Evolutionary conservation across 129 eudicot species (phyloP).

Genomic region (Saussurea involucrata): DNA sequence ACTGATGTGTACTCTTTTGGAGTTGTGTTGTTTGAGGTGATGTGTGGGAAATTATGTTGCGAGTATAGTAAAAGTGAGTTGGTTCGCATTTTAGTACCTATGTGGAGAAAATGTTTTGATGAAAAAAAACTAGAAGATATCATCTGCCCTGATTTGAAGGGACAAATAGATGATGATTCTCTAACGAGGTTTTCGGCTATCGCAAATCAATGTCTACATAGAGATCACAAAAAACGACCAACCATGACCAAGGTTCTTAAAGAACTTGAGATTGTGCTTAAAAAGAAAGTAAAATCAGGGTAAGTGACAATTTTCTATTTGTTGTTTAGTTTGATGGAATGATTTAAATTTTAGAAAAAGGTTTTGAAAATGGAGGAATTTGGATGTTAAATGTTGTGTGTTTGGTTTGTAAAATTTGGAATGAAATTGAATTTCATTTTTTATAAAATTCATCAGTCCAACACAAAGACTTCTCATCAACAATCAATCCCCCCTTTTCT

Average conservation of each 20-base stretch:
- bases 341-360: no score
- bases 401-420: no score
- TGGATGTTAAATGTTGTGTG: no score
- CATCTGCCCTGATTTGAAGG: background rate
- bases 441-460: slow-evolving; percentile 22
- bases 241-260: background rate
- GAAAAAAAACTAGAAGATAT: background rate
- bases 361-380: no score
- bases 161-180: background rate
- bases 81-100: background rate
- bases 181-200: background rate
- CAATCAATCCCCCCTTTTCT: background rate
- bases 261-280: background rate
- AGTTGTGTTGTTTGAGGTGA: background rate
- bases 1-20: background rate
- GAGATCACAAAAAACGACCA: background rate
- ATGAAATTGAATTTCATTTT: no score
- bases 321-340: no score
- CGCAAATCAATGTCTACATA: background rate
- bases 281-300: no score
- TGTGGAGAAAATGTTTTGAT: background rate
- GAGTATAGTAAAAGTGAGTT: background rate
- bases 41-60: background rate
- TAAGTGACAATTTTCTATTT: no score
- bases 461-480: slow-evolving; percentile 10